These are phyloP conservation scores for Cavenderia fasciculata DNA, from an alignment of 78 protist species.

Conservation along the genomic window DNA sequence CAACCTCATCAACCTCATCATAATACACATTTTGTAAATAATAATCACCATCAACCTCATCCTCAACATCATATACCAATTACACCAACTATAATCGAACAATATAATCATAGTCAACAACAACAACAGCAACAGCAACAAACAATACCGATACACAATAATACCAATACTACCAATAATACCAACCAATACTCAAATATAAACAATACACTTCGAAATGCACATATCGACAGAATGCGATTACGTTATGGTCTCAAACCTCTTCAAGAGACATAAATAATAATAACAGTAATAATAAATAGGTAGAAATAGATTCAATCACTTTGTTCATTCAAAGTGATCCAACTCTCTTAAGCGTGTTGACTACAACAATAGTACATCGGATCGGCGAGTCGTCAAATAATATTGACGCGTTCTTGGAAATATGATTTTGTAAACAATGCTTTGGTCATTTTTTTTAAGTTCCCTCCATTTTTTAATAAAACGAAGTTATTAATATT, in stretches of 20 bases:
- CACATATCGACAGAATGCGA: constrained; percentile 11
- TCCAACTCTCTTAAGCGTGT: too few relatives aligned
- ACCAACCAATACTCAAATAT: background rate
- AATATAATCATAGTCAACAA: background rate
- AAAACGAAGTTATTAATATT: too few relatives aligned
- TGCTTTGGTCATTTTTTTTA: too few relatives aligned
- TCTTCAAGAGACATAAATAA: background rate
- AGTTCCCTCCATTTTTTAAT: too few relatives aligned
- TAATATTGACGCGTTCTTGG: too few relatives aligned
- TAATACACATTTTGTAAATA: background rate
- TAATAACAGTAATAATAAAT: background rate
- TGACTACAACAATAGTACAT: too few relatives aligned
- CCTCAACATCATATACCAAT: background rate
- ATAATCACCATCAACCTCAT: too few relatives aligned
- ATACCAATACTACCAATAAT: background rate
- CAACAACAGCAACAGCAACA: background rate
- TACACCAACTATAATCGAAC: background rate
- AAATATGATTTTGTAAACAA: too few relatives aligned
- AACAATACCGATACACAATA: too few relatives aligned
- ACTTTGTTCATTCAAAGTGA: too few relatives aligned
- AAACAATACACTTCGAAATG: constrained; percentile 5
- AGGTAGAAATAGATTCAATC: too few relatives aligned
- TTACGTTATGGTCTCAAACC: constrained; percentile 2
- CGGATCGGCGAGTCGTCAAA: too few relatives aligned
- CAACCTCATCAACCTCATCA: background rate